phyloP scores from a whole-genome alignment of 176 grass and related monocot genomes.

The Cenchrus fungigraminus region DNA sequence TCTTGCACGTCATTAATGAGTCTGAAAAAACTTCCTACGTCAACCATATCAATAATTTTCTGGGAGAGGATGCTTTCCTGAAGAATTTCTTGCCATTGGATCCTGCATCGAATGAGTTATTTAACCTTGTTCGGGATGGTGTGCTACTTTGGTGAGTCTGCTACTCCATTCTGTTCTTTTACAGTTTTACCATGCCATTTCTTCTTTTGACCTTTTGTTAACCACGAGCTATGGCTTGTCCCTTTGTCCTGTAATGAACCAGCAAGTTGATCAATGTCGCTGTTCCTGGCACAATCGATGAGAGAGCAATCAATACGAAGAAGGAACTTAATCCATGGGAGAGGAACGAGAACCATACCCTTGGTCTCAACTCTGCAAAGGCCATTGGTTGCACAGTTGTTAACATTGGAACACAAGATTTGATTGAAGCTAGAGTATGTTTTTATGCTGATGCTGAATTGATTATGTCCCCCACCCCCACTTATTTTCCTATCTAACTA shows the following conservation, averaged over 20 bases:
- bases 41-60: conserved; percentile 92
- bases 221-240: conserved; percentile 18
- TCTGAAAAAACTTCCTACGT: conserved; percentile 94
- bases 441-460: not conserved
- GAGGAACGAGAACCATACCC: conserved; percentile 97
- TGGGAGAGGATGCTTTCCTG: conserved; percentile 81
- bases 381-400: conserved; percentile 98
- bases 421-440: conserved; percentile 95
- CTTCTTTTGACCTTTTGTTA: not conserved
- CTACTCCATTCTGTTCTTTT: not conserved
- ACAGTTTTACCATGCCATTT: not conserved
- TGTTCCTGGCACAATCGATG: conserved; percentile 93
- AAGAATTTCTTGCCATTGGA: conserved; percentile 94
- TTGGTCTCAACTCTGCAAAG: conserved; percentile 96
- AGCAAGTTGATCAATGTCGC: conserved; percentile 99
- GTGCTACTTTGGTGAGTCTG: conserved; percentile 87
- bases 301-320: conserved; percentile 97
- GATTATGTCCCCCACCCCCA: not conserved
- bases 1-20: conserved; percentile 89
- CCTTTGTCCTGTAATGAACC: conserved; percentile 38
- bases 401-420: conserved; percentile 97
- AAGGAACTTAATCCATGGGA: conserved; percentile 90
- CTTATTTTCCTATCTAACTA: conserved; percentile 9
- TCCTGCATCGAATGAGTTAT: conserved; percentile 65
- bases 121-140: conserved; percentile 83